Conservation (phyloP, 495 filamentous ascomycete species). For the Aspergillus bridgeri region DNA sequence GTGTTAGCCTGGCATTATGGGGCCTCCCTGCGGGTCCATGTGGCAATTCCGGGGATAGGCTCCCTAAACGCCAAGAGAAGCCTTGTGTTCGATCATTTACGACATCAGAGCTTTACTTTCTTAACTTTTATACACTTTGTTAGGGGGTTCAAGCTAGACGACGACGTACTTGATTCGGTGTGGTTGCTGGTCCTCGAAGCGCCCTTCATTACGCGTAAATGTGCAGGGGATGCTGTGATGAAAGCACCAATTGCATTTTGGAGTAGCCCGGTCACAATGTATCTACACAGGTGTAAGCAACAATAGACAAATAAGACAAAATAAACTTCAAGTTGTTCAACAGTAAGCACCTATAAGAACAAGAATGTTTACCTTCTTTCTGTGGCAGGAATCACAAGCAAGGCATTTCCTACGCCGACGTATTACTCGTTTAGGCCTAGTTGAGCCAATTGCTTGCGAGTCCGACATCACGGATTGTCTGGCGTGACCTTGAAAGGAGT, state of each 20-base stretch:
- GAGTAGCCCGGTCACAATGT: not conserved
- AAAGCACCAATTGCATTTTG: constrained; percentile 6
- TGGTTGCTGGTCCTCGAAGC: not conserved
- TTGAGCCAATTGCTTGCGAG: not conserved
- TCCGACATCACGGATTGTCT: not conserved
- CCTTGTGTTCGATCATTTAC: too few relatives aligned
- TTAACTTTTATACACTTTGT: too few relatives aligned
- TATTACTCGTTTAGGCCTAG: not conserved
- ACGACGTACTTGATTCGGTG: not conserved
- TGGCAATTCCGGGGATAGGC: too few relatives aligned
- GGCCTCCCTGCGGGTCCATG: not conserved
- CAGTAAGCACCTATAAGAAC: not conserved
- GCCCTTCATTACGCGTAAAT: not conserved
- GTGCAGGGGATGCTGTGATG: constrained; percentile 5
- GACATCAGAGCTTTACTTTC: not conserved
- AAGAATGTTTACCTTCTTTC: not conserved
- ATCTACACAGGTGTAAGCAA: not conserved
- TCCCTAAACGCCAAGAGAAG: too few relatives aligned
- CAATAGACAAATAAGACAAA: not conserved
- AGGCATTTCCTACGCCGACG: not conserved
- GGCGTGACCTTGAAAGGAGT: too few relatives aligned
- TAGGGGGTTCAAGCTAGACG: not conserved
- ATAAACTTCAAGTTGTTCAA: too few relatives aligned
- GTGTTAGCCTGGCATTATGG: not conserved
- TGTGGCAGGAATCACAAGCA: not conserved